A percentile compares a stretch with the other conserved stretches of the same genome.
Evolutionary conservation across 345 rosid genomes (phyloP).

Genomic region (Balakata baccata): DNA sequence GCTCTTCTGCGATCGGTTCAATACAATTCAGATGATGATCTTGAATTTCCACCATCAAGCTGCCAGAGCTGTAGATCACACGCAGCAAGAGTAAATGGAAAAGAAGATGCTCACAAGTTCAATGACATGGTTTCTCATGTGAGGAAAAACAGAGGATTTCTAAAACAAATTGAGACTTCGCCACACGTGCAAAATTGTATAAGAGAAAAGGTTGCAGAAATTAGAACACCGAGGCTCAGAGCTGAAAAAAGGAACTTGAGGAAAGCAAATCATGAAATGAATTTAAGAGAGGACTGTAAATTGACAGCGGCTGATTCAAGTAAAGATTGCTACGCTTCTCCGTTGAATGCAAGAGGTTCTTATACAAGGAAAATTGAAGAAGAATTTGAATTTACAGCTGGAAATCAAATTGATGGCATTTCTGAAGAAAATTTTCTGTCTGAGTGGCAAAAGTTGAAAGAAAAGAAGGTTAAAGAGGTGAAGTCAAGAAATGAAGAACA

Average conservation of each 20-base stretch:
- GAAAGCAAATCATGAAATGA: constrained; percentile 27
- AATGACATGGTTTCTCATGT: constrained; percentile 41
- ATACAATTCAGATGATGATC: constrained; percentile 34
- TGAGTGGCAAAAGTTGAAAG: constrained; percentile 41
- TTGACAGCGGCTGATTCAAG: constrained; percentile 11
- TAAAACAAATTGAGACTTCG: constrained; percentile 28
- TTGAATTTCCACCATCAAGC: constrained; percentile 21
- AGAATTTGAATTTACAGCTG: constrained; percentile 16
- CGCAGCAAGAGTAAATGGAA: constrained; percentile 21
- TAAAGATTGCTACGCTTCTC: constrained; percentile 10
- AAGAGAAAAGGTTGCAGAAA: constrained; percentile 30
- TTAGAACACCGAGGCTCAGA: constrained; percentile 51
- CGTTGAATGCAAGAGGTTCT: constrained; percentile 21
- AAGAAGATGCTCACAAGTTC: constrained; percentile 37
- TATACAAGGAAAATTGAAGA: constrained; percentile 16
- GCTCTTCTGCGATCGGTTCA: constrained; percentile 19
- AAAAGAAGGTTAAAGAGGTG: constrained; percentile 41
- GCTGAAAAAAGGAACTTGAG: constrained; percentile 34
- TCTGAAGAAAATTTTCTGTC: constrained; percentile 23
- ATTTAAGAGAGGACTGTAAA: constrained; percentile 24
- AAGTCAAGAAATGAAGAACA: constrained; percentile 48
- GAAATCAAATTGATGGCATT: not conserved
- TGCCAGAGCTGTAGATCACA: constrained; percentile 34
- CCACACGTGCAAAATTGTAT: constrained; percentile 21
- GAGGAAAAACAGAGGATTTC: constrained; percentile 42